A percentile compares a stretch with the other conserved stretches of the same genome.
phyloP scores from a whole-genome alignment of 2,329 filamentous ascomycete genomes.

The Helotiales sp. region DNA sequence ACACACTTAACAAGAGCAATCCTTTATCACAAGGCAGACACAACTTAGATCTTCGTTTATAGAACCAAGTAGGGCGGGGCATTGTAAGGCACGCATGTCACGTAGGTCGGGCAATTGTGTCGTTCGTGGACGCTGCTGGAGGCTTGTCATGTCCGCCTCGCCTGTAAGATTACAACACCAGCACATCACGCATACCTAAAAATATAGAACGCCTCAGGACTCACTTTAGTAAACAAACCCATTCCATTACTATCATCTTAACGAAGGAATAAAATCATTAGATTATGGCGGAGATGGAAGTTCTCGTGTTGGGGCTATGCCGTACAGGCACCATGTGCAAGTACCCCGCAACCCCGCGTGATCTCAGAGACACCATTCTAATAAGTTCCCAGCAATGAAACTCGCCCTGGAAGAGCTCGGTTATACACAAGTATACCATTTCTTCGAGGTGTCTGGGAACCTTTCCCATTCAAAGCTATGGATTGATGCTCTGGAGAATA shows the following conservation, averaged over 20 bases:
- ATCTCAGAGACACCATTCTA: background rate
- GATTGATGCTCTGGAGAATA: constrained; percentile 1
- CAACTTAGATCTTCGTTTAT: too few relatives aligned
- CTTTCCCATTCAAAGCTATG: constrained; percentile 1
- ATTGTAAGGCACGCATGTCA: too few relatives aligned
- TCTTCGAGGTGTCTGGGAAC: constrained; percentile 4
- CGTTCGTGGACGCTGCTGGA: too few relatives aligned
- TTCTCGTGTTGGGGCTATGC: constrained; percentile 4
- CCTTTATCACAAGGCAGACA: too few relatives aligned
- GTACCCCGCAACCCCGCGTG: background rate
- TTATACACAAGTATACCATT: constrained; percentile 7
- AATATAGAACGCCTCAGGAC: too few relatives aligned
- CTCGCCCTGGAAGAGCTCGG: constrained; percentile 8
- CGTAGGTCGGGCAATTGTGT: too few relatives aligned
- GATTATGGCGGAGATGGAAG: background rate
- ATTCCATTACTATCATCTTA: background rate
- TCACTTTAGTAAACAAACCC: background rate
- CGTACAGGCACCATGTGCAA: constrained; percentile 9
- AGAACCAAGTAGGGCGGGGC: too few relatives aligned
- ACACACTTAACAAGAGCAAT: background rate
- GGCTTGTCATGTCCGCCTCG: too few relatives aligned
- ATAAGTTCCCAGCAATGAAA: constrained; percentile 4
- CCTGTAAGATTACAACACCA: too few relatives aligned
- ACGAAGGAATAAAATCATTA: background rate
- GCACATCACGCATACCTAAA: too few relatives aligned